Conservation (phyloP, 305 asterid species). For the Fraxinus sp. region DNA sequence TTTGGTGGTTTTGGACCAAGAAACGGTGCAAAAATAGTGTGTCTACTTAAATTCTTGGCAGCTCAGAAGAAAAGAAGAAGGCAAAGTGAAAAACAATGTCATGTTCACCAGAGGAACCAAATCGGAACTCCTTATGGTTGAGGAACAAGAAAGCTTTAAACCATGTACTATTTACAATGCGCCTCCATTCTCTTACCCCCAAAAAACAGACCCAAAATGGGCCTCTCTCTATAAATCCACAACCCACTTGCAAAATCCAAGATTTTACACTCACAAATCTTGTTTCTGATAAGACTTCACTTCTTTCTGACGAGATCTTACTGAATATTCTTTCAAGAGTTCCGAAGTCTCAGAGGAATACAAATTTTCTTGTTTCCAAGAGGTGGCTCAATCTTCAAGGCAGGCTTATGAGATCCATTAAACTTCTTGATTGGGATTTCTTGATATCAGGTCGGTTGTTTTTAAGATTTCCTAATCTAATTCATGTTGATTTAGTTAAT, state of each 20-base stretch:
- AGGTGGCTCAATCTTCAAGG: slow-evolving; percentile 75
- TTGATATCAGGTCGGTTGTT: slow-evolving; percentile 58
- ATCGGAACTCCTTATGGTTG: slow-evolving; percentile 47
- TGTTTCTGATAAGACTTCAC: slow-evolving; percentile 51
- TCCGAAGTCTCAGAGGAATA: slow-evolving; percentile 51
- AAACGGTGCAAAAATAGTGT: background rate
- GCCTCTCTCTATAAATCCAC: slow-evolving; percentile 15
- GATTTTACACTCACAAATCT: slow-evolving; percentile 32
- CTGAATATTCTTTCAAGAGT: slow-evolving; percentile 54
- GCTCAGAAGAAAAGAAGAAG: background rate
- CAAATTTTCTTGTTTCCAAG: slow-evolving; percentile 61
- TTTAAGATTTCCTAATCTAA: slow-evolving; percentile 64
- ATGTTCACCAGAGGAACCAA: slow-evolving; percentile 48
- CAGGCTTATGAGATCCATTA: slow-evolving; percentile 61
- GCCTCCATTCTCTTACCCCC: slow-evolving; percentile 46
- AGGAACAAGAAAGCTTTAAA: slow-evolving; percentile 54
- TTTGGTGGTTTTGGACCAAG: background rate
- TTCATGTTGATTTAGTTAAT: slow-evolving; percentile 54
- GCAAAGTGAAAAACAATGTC: slow-evolving; percentile 29
- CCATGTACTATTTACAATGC: slow-evolving; percentile 53
- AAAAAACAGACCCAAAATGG: slow-evolving; percentile 25
- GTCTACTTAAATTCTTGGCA: background rate
- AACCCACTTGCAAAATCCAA: slow-evolving; percentile 35
- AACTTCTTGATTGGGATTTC: slow-evolving; percentile 71
- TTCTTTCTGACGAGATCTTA: slow-evolving; percentile 61